Evolutionary conservation across 2,329 filamentous ascomycete species (phyloP), one percentile per base, ranked within the genome.

Genomic region (Calonectria multiphialidica): DNA sequence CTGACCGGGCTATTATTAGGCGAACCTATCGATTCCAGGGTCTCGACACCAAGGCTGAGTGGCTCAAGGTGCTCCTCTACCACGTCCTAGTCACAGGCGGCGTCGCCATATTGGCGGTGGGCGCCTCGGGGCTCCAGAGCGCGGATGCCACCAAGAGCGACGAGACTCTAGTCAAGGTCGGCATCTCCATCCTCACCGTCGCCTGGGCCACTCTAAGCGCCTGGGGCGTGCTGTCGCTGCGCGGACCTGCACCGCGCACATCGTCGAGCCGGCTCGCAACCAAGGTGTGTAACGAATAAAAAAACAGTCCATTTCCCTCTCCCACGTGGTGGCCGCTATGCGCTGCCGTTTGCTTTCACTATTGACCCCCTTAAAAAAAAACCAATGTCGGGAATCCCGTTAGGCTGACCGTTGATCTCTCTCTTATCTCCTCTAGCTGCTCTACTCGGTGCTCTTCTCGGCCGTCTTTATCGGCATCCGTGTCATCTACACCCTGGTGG

Each of bases 1-100:
- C n/a, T 42, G 83, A 59, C 73, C 81, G 49, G 16, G 16, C 30
- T 57, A 16, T 76, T 57, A 9, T 42, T 21, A 73, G 57, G 30
- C 59, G 61, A 33, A 59, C 30, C 3, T 72, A 55, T 71, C 65
- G 68, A n/a, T 49, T 15, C 23, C 59, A 25, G 40, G 16, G 55
- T 15, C 12, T 71, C 1, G 33, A 71, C 35, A 2, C 16, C 49
- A 71, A 73, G 45, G 35, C 66, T 5, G 70, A 73, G 59, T 73
- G 67, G 67, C 62, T 69, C 50, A 66, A 71, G 37, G 53, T 73
- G 33, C 42, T 66, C 13, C 3, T 66, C 16, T 71, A 62, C 40
- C 71, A 73, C 42, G 13, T 66, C 40, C 10, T 63, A 18, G 64
- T 71, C 50, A 71, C 65, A 1, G 42, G 37, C 55, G 68, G 71